Evolutionary conservation across 345 rosid species (phyloP), one percentile per base, ranked within the genome.

Genomic region (Hypericum perforatum): DNA sequence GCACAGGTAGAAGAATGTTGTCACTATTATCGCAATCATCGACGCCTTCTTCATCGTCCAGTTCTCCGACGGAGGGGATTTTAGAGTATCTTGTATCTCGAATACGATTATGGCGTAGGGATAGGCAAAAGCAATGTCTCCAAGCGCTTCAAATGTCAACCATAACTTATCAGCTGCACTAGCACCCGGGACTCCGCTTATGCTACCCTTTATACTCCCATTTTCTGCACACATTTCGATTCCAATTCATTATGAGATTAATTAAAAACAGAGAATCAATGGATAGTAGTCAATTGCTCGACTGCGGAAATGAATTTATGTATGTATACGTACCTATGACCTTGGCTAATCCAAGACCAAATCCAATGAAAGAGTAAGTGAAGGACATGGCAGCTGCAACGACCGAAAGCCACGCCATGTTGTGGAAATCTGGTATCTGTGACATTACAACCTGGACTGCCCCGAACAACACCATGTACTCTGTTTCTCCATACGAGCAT

Each of bases 111-210:
- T 45, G 8, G 87, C 38, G 60, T 76, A 80, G 0, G 87, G 87
- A 64, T 80, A 84, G 0, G 79, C 79, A 42, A 74, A 80, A 41
- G 81, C 91, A 64, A 84, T 72, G 66, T 84, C 79, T 0, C 79
- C 80, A 6, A 84, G 73, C 1, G 86, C 86, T 56, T 76, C 70
- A 65, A 78, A 78, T n/a, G 47, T 58, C 51, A 73, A 16, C 75
- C 75, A 78, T 14, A 69, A 10, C 56, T 84, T 84, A 46, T 65
- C 53, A 9, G 71, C 71, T 11, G 36, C 8, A 41, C 37, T 57
- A 8, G 70, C 41, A 39, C 76, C 59, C 0, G 82, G 70, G 10
- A 74, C 84, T 58, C 86, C 86, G 0, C 51, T 52, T 3, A 75
- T 63, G 54, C 82, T 72, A 39, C 88, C 88, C 49, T 63, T 49